Percentiles rank a stretch among this genome's conserved stretches.
Conservation (phyloP, 805 yeast genomes). For the Candida lessepsii region DNA sequence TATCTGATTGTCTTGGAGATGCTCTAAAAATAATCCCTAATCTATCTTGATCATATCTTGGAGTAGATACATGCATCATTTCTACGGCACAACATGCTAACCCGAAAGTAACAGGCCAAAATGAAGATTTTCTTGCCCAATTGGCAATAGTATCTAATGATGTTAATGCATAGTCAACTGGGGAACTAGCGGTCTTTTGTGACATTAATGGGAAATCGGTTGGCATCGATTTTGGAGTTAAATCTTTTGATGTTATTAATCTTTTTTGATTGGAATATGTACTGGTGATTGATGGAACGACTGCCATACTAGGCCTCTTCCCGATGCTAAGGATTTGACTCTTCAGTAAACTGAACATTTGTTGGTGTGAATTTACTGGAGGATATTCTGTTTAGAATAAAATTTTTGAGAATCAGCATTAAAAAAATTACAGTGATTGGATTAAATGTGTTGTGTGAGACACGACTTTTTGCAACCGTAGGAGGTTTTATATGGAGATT, state of each 20-base stretch:
- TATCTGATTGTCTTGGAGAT: slow-evolving; percentile 89
- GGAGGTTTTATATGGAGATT: no score
- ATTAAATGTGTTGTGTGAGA: slow-evolving; percentile 14
- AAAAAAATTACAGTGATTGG: slow-evolving; percentile 36
- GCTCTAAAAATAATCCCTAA: slow-evolving; percentile 92
- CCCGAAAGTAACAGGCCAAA: slow-evolving; percentile 93
- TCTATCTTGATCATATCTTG: slow-evolving; percentile 89
- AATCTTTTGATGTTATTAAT: slow-evolving; percentile 27
- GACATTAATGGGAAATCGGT: slow-evolving; percentile 71
- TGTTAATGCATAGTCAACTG: slow-evolving; percentile 78
- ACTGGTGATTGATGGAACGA: slow-evolving; percentile 11
- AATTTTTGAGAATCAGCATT: slow-evolving; percentile 30
- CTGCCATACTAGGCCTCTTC: slow-evolving; percentile 9
- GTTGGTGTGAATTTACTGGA: neutral
- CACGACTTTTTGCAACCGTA: neutral
- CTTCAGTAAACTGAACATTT: slow-evolving; percentile 30
- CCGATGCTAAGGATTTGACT: slow-evolving; percentile 24
- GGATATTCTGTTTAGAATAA: slow-evolving; percentile 4
- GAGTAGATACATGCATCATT: slow-evolving; percentile 92
- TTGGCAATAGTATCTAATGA: slow-evolving; percentile 78
- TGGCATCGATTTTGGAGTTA: slow-evolving; percentile 54
- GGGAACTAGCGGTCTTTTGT: slow-evolving; percentile 51
- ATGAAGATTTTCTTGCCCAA: slow-evolving; percentile 90
- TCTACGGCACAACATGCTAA: slow-evolving; percentile 93
- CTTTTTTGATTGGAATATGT: slow-evolving; percentile 7